Conservation (phyloP, 768 basidiomycete species). For the Leccinum disarticulatum region DNA sequence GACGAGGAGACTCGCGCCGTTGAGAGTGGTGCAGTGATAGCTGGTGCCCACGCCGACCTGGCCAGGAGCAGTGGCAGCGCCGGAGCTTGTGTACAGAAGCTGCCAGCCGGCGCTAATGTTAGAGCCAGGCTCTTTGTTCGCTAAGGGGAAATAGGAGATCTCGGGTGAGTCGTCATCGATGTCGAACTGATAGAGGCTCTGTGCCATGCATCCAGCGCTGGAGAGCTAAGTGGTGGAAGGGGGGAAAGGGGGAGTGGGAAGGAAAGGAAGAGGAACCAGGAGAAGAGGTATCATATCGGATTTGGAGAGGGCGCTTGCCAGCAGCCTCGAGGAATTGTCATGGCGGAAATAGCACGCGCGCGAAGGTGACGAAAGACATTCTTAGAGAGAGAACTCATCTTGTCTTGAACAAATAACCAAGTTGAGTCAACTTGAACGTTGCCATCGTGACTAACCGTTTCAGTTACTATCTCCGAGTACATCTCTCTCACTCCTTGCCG, state of each 20-base stretch:
- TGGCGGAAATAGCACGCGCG: constrained; percentile 23
- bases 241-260: constrained; percentile 14
- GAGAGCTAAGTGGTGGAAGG: constrained; percentile 4
- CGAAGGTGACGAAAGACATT: constrained; percentile 7
- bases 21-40: constrained; percentile 58
- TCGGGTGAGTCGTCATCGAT: constrained; percentile 70
- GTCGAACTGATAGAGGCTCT: constrained; percentile 35
- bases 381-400: neutral
- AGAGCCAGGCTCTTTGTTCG: constrained; percentile 51
- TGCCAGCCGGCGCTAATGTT: constrained; percentile 65
- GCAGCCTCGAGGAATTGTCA: constrained; percentile 33
- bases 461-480: neutral
- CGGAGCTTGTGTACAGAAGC: constrained; percentile 54
- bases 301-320: constrained; percentile 6
- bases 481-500: no score
- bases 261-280: neutral
- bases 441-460: neutral
- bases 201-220: constrained; percentile 36
- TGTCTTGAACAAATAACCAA: neutral
- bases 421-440: neutral
- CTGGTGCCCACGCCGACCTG: constrained; percentile 54
- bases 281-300: constrained; percentile 2
- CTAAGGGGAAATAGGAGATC: constrained; percentile 59
- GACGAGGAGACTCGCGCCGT: constrained; percentile 57
- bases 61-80: constrained; percentile 43